These are phyloP conservation scores for Entomortierella parvispora DNA, from an alignment of 192 early-diverging fungal genomes.

Conservation along the genomic window DNA sequence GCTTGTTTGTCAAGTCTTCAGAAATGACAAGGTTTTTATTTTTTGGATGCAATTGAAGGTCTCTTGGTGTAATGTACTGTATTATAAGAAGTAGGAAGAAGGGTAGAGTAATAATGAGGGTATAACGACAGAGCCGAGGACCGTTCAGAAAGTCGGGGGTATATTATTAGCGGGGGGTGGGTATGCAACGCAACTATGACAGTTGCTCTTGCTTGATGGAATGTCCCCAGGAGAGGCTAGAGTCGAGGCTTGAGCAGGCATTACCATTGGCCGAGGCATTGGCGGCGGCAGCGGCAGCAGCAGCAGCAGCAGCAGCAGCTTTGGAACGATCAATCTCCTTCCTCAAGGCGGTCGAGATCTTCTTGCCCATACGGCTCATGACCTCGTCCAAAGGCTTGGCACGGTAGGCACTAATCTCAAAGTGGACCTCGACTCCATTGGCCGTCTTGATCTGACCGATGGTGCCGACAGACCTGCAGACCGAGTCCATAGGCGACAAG, in stretches of 20 bases:
- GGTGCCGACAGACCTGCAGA: slow-evolving; percentile 41
- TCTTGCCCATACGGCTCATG: slow-evolving; percentile 52
- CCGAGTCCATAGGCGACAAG: slow-evolving; percentile 46
- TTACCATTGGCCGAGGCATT: background rate
- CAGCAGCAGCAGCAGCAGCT: slow-evolving; percentile 12
- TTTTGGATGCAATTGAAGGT: no score
- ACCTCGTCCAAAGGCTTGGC: slow-evolving; percentile 52
- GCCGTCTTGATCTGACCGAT: slow-evolving; percentile 49
- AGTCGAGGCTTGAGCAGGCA: no score
- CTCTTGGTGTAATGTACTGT: no score
- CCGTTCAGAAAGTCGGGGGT: no score
- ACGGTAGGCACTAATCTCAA: slow-evolving; percentile 31
- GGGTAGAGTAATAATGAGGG: no score
- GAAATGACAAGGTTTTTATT: no score
- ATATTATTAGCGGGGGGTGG: no score
- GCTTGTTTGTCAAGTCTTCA: no score
- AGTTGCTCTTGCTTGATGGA: no score
- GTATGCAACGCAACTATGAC: no score
- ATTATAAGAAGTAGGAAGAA: background rate
- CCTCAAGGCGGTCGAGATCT: slow-evolving; percentile 28
- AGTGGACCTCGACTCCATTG: slow-evolving; percentile 42
- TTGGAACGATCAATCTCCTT: slow-evolving; percentile 48
- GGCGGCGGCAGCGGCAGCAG: background rate
- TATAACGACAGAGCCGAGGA: no score
- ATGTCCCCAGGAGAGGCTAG: no score